Evolutionary conservation across 495 filamentous ascomycete genomes (phyloP).

Genomic region (Xylaria acuta): DNA sequence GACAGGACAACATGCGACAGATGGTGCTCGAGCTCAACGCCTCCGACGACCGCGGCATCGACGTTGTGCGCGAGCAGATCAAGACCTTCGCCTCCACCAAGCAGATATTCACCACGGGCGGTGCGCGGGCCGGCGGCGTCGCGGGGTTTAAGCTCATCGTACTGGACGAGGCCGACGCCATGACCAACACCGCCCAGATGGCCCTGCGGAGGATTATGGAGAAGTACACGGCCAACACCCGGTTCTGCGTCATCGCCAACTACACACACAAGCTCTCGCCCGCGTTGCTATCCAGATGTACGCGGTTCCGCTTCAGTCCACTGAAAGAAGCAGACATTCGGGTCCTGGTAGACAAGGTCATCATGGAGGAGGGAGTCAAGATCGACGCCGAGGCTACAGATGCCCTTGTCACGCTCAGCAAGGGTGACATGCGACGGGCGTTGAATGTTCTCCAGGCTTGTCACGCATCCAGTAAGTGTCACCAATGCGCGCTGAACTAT

Average conservation of each 20-base stretch:
- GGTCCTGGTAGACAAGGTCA: conserved; percentile 83
- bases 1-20: conserved; percentile 88
- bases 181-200: conserved; percentile 98
- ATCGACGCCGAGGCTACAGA: conserved; percentile 80
- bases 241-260: conserved; percentile 99
- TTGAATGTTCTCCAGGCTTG: conserved; percentile 97
- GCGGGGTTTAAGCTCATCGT: conserved; percentile 94
- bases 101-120: conserved; percentile 62
- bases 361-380: conserved; percentile 83
- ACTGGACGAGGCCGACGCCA: conserved; percentile 96
- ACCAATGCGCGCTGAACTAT: conserved; percentile 1
- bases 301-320: conserved; percentile 93
- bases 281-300: conserved; percentile 90
- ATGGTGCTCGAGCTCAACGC: conserved; percentile 99
- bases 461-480: conserved; percentile 80
- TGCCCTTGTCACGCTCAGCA: conserved; percentile 83
- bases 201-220: conserved; percentile 97
- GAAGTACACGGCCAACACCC: conserved; percentile 96
- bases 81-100: conserved; percentile 91
- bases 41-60: conserved; percentile 95
- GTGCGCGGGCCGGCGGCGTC: conserved; percentile 51
- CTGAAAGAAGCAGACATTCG: conserved; percentile 87
- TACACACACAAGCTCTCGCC: conserved; percentile 99
- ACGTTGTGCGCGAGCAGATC: conserved; percentile 98
- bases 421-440: conserved; percentile 95